A percentile compares a stretch with the other conserved stretches of the same genome.
phyloP scores from a whole-genome alignment of 2,329 filamentous ascomycete genomes.

The Calonectria pseudoreteaudii region DNA sequence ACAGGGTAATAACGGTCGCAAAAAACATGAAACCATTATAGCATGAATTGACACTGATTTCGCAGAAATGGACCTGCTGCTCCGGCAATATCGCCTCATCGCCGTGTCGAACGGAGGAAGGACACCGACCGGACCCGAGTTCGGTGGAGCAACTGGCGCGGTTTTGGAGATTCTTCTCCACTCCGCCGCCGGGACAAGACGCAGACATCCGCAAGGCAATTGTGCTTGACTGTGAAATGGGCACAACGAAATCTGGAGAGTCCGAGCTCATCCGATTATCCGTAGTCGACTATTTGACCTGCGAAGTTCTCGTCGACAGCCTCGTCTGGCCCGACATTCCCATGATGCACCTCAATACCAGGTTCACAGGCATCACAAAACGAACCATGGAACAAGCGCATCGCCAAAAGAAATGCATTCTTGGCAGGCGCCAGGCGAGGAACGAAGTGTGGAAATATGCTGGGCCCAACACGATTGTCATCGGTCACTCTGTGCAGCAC shows the following conservation, averaged over 20 bases:
- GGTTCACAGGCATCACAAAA: conserved; percentile 60
- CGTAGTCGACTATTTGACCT: conserved; percentile 62
- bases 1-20: neutral
- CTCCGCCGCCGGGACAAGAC: neutral
- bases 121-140: neutral
- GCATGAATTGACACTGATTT: neutral
- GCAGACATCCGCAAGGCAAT: conserved; percentile 43
- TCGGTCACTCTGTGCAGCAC: conserved; percentile 54
- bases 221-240: conserved; percentile 69
- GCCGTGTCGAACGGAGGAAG: conserved; percentile 13
- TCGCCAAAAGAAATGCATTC: conserved; percentile 47
- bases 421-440: conserved; percentile 57
- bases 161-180: conserved; percentile 21
- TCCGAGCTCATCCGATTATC: conserved; percentile 65
- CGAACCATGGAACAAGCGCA: conserved; percentile 52
- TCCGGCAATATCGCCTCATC: neutral
- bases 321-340: conserved; percentile 60
- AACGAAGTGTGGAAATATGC: conserved; percentile 57
- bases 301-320: conserved; percentile 60
- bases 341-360: conserved; percentile 63
- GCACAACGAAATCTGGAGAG: conserved; percentile 56
- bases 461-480: conserved; percentile 58
- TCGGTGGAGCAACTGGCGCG: conserved; percentile 1
- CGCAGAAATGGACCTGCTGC: conserved; percentile 31
- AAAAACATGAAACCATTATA: neutral